Evolutionary conservation across 2,329 filamentous ascomycete genomes (phyloP).

Genomic region (Microcyclospora tardicrescens): DNA sequence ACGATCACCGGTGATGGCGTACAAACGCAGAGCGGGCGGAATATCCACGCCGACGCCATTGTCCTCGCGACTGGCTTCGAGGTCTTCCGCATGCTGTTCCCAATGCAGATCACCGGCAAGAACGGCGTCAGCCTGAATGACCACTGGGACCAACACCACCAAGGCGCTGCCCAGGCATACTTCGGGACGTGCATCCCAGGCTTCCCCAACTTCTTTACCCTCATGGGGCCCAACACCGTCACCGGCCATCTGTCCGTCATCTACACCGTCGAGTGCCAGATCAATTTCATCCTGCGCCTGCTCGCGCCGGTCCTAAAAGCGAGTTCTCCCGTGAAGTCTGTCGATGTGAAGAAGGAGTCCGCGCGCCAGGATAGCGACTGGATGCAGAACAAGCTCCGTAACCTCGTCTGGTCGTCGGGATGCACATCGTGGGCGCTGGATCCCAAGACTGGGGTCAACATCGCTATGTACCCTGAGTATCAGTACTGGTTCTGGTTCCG

Average conservation of each 20-base stretch:
- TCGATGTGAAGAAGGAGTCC: slow-evolving; percentile 26
- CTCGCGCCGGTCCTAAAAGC: slow-evolving; percentile 28
- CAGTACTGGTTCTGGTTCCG: slow-evolving; percentile 38
- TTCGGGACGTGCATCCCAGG: slow-evolving; percentile 36
- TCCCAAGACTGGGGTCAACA: slow-evolving; percentile 34
- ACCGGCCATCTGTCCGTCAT: slow-evolving; percentile 40
- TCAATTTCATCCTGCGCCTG: slow-evolving; percentile 34
- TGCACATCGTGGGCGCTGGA: slow-evolving; percentile 43
- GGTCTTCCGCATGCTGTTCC: slow-evolving; percentile 34
- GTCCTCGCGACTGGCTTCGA: slow-evolving; percentile 39
- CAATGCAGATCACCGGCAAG: slow-evolving; percentile 34
- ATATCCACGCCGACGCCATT: slow-evolving; percentile 33
- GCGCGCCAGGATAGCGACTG: slow-evolving; percentile 24
- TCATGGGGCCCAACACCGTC: slow-evolving; percentile 34
- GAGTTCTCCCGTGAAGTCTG: slow-evolving; percentile 6
- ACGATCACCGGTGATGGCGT: slow-evolving; percentile 28
- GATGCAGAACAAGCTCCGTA: slow-evolving; percentile 30
- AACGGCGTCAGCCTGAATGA: slow-evolving; percentile 28
- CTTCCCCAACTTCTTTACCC: slow-evolving; percentile 37
- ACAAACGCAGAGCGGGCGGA: slow-evolving; percentile 25
- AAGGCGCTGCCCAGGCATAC: slow-evolving; percentile 30
- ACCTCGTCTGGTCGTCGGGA: slow-evolving; percentile 37
- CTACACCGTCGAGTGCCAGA: slow-evolving; percentile 40
- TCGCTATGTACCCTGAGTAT: slow-evolving; percentile 41
- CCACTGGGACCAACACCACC: slow-evolving; percentile 26